Percentiles rank a stretch among this genome's conserved stretches.
phyloP scores from a whole-genome alignment of 768 basidiomycete genomes.

The Ramaria rubella region DNA sequence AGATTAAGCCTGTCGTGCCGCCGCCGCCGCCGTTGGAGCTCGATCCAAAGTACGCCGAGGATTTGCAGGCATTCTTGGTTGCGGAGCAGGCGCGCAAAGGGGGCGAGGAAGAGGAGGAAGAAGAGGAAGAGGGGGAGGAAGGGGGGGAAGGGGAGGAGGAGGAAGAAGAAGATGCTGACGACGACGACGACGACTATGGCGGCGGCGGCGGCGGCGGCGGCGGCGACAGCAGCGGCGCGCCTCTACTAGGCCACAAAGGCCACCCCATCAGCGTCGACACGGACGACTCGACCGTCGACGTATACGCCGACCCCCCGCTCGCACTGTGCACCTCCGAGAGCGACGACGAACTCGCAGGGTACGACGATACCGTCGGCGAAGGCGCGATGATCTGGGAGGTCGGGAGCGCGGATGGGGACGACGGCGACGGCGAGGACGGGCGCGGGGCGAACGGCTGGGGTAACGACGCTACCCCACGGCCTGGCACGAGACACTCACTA shows the following conservation, averaged over 20 bases:
- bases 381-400: conserved; percentile 8
- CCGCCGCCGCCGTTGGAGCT: conserved; percentile 40
- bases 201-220: no score
- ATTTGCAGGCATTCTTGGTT: conserved; percentile 60
- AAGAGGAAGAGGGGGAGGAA: conserved; percentile 8
- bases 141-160: conserved; percentile 18
- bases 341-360: conserved; percentile 8
- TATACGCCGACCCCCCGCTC: background rate
- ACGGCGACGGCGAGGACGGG: background rate
- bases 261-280: background rate
- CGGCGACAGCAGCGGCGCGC: no score
- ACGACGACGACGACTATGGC: no score
- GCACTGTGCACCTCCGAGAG: background rate
- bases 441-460: no score
- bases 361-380: conserved; percentile 10
- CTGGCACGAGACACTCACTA: conserved; percentile 1
- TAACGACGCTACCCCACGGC: background rate
- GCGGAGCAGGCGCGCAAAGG: conserved; percentile 50
- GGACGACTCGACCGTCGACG: background rate
- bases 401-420: background rate
- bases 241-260: background rate
- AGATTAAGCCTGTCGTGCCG: background rate
- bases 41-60: conserved; percentile 50
- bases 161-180: conserved; percentile 23
- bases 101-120: conserved; percentile 14